Conservation (phyloP, 352 stramenopile species). For the Plasmopara viticola region DNA sequence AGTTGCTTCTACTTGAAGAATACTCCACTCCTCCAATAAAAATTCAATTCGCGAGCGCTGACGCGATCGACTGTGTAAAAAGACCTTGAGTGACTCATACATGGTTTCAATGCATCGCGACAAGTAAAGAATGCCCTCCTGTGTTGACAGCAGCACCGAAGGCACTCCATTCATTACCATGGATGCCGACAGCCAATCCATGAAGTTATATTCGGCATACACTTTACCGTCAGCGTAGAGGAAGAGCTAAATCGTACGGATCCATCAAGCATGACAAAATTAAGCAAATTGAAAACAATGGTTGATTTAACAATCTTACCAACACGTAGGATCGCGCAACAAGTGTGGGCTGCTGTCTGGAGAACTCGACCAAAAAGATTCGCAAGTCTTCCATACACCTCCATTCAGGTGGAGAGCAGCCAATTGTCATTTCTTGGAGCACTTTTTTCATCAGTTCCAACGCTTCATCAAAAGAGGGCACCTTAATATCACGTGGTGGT, state of each 20-base stretch:
- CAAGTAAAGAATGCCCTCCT: constrained; percentile 75
- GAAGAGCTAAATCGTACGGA: constrained; percentile 43
- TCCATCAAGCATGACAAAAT: constrained; percentile 1
- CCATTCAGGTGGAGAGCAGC: constrained; percentile 55
- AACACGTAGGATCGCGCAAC: constrained; percentile 75
- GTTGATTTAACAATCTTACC: constrained; percentile 30
- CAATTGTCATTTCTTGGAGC: constrained; percentile 45
- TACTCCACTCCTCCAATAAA: constrained; percentile 75
- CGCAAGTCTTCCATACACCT: constrained; percentile 77
- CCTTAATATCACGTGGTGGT: constrained; percentile 65
- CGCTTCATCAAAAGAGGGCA: constrained; percentile 46
- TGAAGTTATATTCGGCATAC: constrained; percentile 78
- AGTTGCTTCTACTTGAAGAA: constrained; percentile 64
- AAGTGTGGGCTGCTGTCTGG: constrained; percentile 56
- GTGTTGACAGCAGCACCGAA: constrained; percentile 73
- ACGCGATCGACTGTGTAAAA: constrained; percentile 73
- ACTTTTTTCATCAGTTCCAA: constrained; percentile 48
- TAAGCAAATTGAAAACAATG: constrained; percentile 1
- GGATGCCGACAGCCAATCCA: constrained; percentile 72
- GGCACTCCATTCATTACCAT: constrained; percentile 83
- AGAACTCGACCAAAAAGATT: constrained; percentile 74
- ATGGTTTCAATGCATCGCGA: constrained; percentile 73
- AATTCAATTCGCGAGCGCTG: constrained; percentile 74
- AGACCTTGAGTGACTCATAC: constrained; percentile 80
- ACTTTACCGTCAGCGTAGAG: constrained; percentile 84